Evolutionary conservation across 257 asterid species (phyloP), one percentile per base, ranked within the genome.

Genomic region (Solanum megistacrolobum): DNA sequence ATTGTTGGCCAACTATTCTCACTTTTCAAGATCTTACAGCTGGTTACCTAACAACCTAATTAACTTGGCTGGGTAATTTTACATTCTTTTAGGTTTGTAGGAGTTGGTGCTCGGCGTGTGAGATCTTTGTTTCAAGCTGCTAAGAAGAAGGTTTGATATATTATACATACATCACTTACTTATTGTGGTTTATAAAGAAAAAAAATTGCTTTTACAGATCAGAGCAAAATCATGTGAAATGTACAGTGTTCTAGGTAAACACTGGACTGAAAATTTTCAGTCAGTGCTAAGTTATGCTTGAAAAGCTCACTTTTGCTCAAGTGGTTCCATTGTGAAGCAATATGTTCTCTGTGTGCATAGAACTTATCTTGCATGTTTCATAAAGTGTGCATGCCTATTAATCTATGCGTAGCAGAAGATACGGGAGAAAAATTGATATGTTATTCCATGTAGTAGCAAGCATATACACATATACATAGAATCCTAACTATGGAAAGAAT

Each of bases 121-220:
- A 94, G 99, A 94, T 95, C 98, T 75, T 91, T 97, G 92, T 97
- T 97, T 91, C 99, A 97, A 95, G 99, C 98, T 38, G 99, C 98
- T 87, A 96, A 95, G 91, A 96, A 96, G 90, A 87, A 97, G 98
- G 98, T 97, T 76, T 29, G 84, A 23, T 43, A 87, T 79, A 86
- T 84, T 84, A 48, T 72, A 20, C 86, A 35, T 87, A 58, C 29
- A 18, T 48, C 27, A 52, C 72, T 86, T 86, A 52, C 72, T 86
- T 86, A 68, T 27, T 41, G 20, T 82, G 86, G 86, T 82, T 43
- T 82, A 12, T 48, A 18, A 21, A 48, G 71, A 48, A 82, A 12
- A 9, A 48, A 82, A 12, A 9, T 82, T 34, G 16, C 31, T 18
- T 81, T 46, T 82, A 48, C 6, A 29, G 34, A 82, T 48, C 69